These are phyloP conservation scores for Huntiella savannae DNA, from an alignment of 2,329 filamentous ascomycete genomes.

Conservation along the genomic window DNA sequence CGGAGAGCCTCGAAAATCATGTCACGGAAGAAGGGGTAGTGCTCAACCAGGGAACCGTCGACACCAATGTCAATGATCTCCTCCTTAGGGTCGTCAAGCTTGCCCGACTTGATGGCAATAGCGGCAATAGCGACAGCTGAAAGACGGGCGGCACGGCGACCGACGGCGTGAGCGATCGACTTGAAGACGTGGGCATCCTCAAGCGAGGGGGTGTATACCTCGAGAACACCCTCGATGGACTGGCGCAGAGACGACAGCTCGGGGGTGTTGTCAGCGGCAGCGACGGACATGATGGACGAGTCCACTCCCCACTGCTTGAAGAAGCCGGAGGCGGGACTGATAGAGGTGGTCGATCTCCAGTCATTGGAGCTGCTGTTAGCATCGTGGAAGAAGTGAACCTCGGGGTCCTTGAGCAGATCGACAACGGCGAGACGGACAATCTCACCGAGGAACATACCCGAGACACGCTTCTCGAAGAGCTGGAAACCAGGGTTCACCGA, in stretches of 20 bases:
- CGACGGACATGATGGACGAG: constrained; percentile 72
- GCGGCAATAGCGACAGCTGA: constrained; percentile 76
- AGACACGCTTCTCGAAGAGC: constrained; percentile 98
- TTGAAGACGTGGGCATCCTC: constrained; percentile 85
- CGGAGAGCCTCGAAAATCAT: constrained; percentile 70
- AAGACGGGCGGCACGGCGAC: constrained; percentile 70
- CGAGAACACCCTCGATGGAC: constrained; percentile 56
- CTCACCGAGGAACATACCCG: constrained; percentile 95
- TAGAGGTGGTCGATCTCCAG: constrained; percentile 47
- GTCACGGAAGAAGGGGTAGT: constrained; percentile 81
- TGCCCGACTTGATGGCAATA: constrained; percentile 62
- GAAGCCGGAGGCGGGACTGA: constrained; percentile 46
- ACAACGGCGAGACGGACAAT: constrained; percentile 65
- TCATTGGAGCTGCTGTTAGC: constrained; percentile 54
- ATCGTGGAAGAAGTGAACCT: constrained; percentile 56
- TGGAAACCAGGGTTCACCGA: constrained; percentile 87
- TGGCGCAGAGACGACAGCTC: constrained; percentile 57
- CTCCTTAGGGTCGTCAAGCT: constrained; percentile 42
- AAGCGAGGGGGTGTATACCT: constrained; percentile 54
- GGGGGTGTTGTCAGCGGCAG: constrained; percentile 58
- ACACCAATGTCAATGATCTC: constrained; percentile 78
- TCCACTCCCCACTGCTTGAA: constrained; percentile 77
- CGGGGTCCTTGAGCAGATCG: constrained; percentile 48
- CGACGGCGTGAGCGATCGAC: constrained; percentile 62
- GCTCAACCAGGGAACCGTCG: constrained; percentile 84